Conservation (phyloP, 2,329 filamentous ascomycete species). For the Colletotrichum ledebouriae region DNA sequence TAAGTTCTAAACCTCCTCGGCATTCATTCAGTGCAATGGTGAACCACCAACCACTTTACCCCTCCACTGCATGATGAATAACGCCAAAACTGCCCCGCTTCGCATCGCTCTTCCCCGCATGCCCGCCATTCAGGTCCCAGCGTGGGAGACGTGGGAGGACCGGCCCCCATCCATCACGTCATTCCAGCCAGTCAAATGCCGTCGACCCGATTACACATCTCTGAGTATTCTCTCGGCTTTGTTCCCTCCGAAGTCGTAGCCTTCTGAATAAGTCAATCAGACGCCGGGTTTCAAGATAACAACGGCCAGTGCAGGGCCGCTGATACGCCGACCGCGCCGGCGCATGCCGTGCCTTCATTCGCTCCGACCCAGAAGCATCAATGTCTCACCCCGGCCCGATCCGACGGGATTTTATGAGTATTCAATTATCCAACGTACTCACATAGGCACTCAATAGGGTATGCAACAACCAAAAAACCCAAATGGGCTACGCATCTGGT, state of each 20-base stretch:
- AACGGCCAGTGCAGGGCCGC: not conserved
- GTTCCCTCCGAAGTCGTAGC: slow-evolving; percentile 21
- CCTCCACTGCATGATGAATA: slow-evolving; percentile 38
- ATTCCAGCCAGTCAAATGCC: slow-evolving; percentile 27
- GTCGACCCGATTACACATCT: not conserved
- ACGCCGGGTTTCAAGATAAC: not conserved
- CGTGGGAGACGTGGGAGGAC: slow-evolving; percentile 11
- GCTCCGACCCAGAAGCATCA: not conserved
- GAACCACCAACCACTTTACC: slow-evolving; percentile 30
- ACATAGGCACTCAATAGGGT: too few species aligned
- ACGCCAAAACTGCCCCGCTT: slow-evolving; percentile 30
- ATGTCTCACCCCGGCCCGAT: too few species aligned
- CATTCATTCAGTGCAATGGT: slow-evolving; percentile 12
- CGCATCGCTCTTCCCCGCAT: not conserved
- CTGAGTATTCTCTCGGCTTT: slow-evolving; percentile 21
- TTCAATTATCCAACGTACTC: too few species aligned
- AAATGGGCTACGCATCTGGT: slow-evolving; percentile 11
- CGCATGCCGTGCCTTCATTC: not conserved
- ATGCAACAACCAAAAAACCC: too few species aligned
- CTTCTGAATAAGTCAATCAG: not conserved
- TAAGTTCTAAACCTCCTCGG: not conserved
- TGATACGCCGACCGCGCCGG: not conserved
- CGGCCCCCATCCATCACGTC: slow-evolving; percentile 26
- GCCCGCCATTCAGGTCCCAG: slow-evolving; percentile 13
- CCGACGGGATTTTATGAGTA: too few species aligned